Evolutionary conservation across 257 asterid species (phyloP).

Genomic region (Hygrophila difformis): DNA sequence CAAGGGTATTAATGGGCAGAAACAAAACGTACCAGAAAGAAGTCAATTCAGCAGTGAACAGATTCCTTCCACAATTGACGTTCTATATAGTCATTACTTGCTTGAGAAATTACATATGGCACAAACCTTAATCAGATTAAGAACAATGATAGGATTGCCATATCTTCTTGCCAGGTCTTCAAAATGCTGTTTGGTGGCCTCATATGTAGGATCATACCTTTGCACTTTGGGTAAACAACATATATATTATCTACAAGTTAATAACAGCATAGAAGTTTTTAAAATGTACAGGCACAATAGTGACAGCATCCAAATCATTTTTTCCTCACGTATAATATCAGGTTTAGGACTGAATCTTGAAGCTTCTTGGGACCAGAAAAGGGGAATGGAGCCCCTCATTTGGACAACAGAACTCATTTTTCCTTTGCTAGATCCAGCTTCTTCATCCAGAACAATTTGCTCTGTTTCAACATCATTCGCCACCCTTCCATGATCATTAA

Average conservation of each 20-base stretch:
- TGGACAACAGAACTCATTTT: slow-evolving; percentile 98
- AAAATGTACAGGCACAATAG: slow-evolving; percentile 3
- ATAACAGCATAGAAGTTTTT: slow-evolving; percentile 7
- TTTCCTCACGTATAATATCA: slow-evolving; percentile 89
- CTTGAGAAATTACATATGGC: slow-evolving; percentile 8
- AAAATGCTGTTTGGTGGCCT: slow-evolving; percentile 87
- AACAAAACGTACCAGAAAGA: background rate
- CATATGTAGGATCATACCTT: slow-evolving; percentile 99
- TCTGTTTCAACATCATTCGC: slow-evolving; percentile 99
- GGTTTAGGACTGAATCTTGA: slow-evolving; percentile 99
- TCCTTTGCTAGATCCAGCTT: slow-evolving; percentile 93
- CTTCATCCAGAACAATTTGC: slow-evolving; percentile 93
- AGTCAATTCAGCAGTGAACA: slow-evolving; percentile 10
- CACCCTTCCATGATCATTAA: slow-evolving; percentile 94
- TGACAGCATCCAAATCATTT: slow-evolving; percentile 10
- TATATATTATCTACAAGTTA: background rate
- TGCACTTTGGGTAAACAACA: slow-evolving; percentile 48
- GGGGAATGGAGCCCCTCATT: slow-evolving; percentile 99
- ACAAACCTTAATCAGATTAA: slow-evolving; percentile 90
- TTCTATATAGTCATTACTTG: slow-evolving; percentile 11
- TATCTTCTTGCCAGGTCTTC: slow-evolving; percentile 93
- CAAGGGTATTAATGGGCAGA: background rate
- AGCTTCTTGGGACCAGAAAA: slow-evolving; percentile 99
- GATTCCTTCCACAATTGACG: slow-evolving; percentile 11
- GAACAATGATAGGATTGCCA: slow-evolving; percentile 91